These are phyloP conservation scores for Phlyctochytrium arcticum DNA, from an alignment of 192 early-diverging fungal genomes.

Conservation along the genomic window DNA sequence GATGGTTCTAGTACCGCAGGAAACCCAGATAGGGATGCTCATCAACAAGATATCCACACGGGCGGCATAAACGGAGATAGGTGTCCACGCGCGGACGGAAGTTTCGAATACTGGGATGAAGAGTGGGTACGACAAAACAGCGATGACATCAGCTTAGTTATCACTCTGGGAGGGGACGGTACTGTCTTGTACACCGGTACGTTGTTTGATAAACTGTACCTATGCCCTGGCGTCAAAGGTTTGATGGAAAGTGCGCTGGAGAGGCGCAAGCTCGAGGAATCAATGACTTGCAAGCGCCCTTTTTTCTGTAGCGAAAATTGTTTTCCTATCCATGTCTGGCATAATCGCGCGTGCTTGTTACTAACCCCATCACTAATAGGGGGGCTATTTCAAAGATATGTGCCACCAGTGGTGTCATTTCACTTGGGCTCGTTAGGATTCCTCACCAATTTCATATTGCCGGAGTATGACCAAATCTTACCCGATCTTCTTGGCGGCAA, in stretches of 20 bases:
- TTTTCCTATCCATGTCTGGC: not conserved
- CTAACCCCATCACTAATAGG: not conserved
- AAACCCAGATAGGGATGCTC: not conserved
- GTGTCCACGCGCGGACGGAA: too few relatives aligned
- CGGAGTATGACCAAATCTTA: conserved; percentile 54
- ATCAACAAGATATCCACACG: too few relatives aligned
- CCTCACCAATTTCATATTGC: conserved; percentile 81
- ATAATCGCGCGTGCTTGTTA: not conserved
- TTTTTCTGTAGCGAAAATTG: not conserved
- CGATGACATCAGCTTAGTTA: conserved; percentile 79
- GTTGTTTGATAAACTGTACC: not conserved
- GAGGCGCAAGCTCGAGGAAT: too few relatives aligned
- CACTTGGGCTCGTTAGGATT: conserved; percentile 94
- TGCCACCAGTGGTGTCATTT: conserved; percentile 93
- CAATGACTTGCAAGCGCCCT: too few relatives aligned
- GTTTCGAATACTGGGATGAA: conserved; percentile 55
- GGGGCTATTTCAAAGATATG: conserved; percentile 57
- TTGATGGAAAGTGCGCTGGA: not conserved
- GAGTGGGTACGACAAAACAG: conserved; percentile 64
- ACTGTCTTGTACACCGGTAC: conserved; percentile 87
- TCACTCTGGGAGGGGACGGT: conserved; percentile 95
- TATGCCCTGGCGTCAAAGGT: not conserved
- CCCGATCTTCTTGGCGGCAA: conserved; percentile 46
- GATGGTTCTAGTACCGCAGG: not conserved
- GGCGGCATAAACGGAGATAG: too few relatives aligned